phyloP scores from a whole-genome alignment of 1,284 basidiomycete species.

The Omphalotus olearius region DNA sequence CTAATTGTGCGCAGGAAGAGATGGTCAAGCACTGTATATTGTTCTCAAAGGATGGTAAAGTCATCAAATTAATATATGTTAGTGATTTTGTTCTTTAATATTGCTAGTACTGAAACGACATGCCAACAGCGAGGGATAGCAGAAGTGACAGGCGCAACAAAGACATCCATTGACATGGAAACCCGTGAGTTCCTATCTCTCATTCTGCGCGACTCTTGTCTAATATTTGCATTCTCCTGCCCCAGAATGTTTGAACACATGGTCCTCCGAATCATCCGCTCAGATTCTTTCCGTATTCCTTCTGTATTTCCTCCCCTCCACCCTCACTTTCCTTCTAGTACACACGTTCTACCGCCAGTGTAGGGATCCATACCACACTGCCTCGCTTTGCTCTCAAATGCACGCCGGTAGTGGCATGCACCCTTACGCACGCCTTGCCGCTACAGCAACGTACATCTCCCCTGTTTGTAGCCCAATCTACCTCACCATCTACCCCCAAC shows the following conservation, averaged over 20 bases:
- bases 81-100: neutral
- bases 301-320: slow-evolving; percentile 11
- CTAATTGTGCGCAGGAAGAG: slow-evolving; percentile 3
- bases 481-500: neutral
- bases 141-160: neutral
- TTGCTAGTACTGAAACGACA: neutral
- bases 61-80: slow-evolving; percentile 8
- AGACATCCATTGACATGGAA: slow-evolving; percentile 1
- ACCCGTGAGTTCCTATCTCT: neutral
- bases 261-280: slow-evolving; percentile 10
- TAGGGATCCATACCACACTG: slow-evolving; percentile 9
- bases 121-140: neutral
- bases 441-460: neutral
- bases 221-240: neutral
- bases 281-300: slow-evolving; percentile 11
- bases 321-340: slow-evolving; percentile 5
- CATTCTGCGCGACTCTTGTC: neutral
- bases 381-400: slow-evolving; percentile 7
- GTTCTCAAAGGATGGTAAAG: slow-evolving; percentile 1
- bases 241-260: slow-evolving; percentile 8
- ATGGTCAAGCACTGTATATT: slow-evolving; percentile 10
- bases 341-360: slow-evolving; percentile 12
- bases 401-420: slow-evolving; percentile 1
- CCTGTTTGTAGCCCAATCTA: slow-evolving; percentile 5
- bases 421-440: slow-evolving; percentile 5